A percentile compares a stretch with the other conserved stretches of the same genome.
These are phyloP conservation scores for Spiromastix sp. DNA, from an alignment of 2,329 filamentous ascomycete species.

Conservation along the genomic window DNA sequence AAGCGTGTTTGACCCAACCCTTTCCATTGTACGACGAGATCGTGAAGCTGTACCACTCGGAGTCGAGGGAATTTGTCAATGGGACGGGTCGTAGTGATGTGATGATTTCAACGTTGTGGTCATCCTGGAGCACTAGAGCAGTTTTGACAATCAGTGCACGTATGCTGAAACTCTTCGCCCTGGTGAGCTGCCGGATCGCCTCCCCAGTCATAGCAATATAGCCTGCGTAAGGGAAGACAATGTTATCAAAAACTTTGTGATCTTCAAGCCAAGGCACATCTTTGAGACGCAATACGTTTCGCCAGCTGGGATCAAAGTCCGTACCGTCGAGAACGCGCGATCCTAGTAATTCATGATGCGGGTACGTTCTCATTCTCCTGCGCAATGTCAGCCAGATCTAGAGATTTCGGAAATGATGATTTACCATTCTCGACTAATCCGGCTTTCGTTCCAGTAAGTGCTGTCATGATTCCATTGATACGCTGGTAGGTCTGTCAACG, in stretches of 20 bases:
- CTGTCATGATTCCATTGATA: conserved; percentile 43
- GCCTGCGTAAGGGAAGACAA: conserved; percentile 17
- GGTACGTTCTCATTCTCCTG: conserved; percentile 8
- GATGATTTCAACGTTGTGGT: conserved; percentile 3
- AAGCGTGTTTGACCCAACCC: conserved; percentile 17
- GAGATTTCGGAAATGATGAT: background rate
- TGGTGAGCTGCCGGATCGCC: conserved; percentile 21
- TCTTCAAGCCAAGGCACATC: conserved; percentile 18
- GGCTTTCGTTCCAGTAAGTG: conserved; percentile 36
- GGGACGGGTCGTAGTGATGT: conserved; percentile 6
- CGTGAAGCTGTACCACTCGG: conserved; percentile 13
- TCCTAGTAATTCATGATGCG: conserved; percentile 21
- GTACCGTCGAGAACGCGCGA: conserved; percentile 17
- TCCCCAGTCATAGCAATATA: conserved; percentile 24
- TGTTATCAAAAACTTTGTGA: conserved; percentile 24
- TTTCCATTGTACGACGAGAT: conserved; percentile 13
- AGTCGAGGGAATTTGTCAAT: conserved; percentile 10
- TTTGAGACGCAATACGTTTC: conserved; percentile 18
- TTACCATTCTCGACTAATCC: conserved; percentile 23
- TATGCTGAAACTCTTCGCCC: background rate
- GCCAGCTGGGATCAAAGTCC: conserved; percentile 17
- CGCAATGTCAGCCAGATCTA: too few species aligned
- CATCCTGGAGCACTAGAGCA: background rate
- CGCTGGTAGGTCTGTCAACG: conserved; percentile 24
- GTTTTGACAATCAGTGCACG: background rate